phyloP scores from a whole-genome alignment of 2,329 filamentous ascomycete species.

The Scortechinia acanthostroma region DNA sequence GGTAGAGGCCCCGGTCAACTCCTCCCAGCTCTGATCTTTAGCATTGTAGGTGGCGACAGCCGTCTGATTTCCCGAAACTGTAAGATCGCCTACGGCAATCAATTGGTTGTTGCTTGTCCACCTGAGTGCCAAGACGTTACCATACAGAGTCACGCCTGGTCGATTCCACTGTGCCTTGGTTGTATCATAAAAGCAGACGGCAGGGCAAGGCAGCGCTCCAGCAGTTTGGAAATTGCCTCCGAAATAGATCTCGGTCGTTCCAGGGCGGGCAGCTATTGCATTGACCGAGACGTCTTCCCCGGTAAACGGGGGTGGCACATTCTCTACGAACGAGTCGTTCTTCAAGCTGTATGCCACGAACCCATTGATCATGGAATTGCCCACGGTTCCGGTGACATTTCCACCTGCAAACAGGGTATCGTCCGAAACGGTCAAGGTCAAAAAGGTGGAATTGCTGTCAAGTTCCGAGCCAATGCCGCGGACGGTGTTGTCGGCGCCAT shows the following conservation, averaged over 20 bases:
- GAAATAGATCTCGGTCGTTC: conserved; percentile 52
- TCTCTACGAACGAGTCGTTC: conserved; percentile 32
- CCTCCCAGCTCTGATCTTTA: conserved; percentile 42
- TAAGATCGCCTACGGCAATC: conserved; percentile 60
- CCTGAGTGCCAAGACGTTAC: conserved; percentile 51
- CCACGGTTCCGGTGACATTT: conserved; percentile 45
- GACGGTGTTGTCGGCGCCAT: conserved; percentile 48
- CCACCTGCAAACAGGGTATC: conserved; percentile 59
- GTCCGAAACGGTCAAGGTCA: conserved; percentile 42
- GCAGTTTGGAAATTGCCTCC: conserved; percentile 57
- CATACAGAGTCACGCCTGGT: conserved; percentile 38
- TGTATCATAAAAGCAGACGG: conserved; percentile 56
- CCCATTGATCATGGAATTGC: conserved; percentile 42
- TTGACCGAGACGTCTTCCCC: conserved; percentile 53
- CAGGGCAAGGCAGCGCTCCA: conserved; percentile 54
- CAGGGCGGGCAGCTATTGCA: conserved; percentile 51
- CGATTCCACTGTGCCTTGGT: conserved; percentile 9
- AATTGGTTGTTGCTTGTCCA: conserved; percentile 53
- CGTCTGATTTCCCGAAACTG: conserved; percentile 41
- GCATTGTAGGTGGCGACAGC: conserved; percentile 53
- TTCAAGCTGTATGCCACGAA: conserved; percentile 55
- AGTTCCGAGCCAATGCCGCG: conserved; percentile 48
- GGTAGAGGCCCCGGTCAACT: conserved; percentile 32
- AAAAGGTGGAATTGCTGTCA: conserved; percentile 51
- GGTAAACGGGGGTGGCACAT: conserved; percentile 51